Evolutionary conservation across 805 yeast species (phyloP).

Genomic region (Candida easanensis): DNA sequence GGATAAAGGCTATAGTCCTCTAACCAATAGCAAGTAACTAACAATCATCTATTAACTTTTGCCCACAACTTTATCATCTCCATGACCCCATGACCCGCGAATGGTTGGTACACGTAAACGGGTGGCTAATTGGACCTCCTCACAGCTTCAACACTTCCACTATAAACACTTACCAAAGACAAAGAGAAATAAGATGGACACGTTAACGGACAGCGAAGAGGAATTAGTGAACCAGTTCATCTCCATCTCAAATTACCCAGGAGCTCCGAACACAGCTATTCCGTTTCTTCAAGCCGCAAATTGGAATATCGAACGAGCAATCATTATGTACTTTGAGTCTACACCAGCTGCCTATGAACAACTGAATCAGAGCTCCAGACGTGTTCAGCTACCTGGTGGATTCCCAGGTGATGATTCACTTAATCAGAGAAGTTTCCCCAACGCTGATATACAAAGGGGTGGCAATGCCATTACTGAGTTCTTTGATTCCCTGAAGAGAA

Average conservation of each 20-base stretch:
- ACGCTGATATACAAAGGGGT: conserved; percentile 4
- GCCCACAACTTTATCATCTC: no score
- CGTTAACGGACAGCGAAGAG: conserved; percentile 14
- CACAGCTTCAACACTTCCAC: no score
- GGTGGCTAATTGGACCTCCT: no score
- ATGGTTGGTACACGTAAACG: no score
- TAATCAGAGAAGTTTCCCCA: conserved; percentile 1
- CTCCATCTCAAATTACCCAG: conserved; percentile 21
- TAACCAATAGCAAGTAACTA: no score
- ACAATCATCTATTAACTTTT: no score
- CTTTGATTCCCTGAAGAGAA: conserved; percentile 27
- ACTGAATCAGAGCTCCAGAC: conserved; percentile 17
- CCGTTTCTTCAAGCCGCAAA: conserved; percentile 26
- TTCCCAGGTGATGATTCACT: conserved; percentile 20
- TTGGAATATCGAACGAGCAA: conserved; percentile 39
- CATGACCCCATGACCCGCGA: no score
- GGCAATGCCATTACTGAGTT: conserved; percentile 19
- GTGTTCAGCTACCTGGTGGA: conserved; percentile 18
- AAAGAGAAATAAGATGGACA: conserved; percentile 10
- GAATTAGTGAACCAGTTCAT: conserved; percentile 13
- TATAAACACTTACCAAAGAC: neutral
- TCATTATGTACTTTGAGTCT: conserved; percentile 24
- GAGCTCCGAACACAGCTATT: conserved; percentile 22
- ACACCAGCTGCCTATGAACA: conserved; percentile 25
- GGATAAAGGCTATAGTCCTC: no score